Base-by-base conservation (phyloP, 2,329 filamentous ascomycete species). In the Ceratocystis ficicola region DNA sequence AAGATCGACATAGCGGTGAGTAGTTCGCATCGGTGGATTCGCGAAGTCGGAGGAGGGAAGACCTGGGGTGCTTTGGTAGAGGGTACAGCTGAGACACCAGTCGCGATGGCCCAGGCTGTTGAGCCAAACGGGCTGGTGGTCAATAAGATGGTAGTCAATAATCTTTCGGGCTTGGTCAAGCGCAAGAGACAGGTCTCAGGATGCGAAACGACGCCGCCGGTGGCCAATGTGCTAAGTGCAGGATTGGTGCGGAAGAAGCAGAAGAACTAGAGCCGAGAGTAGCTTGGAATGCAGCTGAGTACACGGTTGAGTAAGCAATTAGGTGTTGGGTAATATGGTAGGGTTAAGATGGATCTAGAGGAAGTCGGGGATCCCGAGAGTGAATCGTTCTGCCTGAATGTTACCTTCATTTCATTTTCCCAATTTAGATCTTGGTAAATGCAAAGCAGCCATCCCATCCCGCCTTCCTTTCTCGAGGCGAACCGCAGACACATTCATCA, bases 21-120 rank as follows among this genome's bases (percentile, higher is more conserved):
- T 41, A 90, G 87, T 71, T 89, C 88, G 1, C 76, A 75, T 63
- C 83, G 87, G 64, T 94, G 89, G 88, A 79, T 85, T 55, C 80
- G 80, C 15, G 88, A 93, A 71, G 83, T 87, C 0, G 81, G 81
- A 17, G 76, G 62, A 5, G 64, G 66, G 15, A 65, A 66, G 7
- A 4, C 6, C 12, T 68, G 66, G 66, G 66, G 66, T 5, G 41
- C 52, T n/a, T 22, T 64, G 41, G 64, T 68, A 1, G 44, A 59
- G 0, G 59, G 67, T 0, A 50, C 69, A 0, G 66, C 68, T 2
- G 64, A 62, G 20, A 65, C 65, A 32, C 69, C 59, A 3, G 67
- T 67, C 2, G 69, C 61, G 44, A 66, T 68, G 36, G 48, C 28
- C 30, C 55, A 22, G n/a, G 41, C 22, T 41, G 36, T 10, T 28